Conservation (phyloP, 371 early-diverging fungal species). For the Apophysomyces trapeziformis region DNA sequence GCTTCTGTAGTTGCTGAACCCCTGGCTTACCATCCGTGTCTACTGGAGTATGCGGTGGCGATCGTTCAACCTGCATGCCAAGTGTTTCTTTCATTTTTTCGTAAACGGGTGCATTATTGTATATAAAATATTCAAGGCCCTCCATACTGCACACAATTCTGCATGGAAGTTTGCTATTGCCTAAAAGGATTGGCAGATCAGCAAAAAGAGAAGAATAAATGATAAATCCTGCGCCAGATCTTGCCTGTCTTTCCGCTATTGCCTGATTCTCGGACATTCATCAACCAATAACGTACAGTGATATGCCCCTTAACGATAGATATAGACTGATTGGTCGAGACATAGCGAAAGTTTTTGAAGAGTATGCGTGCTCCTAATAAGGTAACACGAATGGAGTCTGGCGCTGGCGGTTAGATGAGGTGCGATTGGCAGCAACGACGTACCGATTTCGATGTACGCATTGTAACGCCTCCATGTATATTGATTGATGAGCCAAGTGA, state of each 20-base stretch:
- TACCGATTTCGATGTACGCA: constrained; percentile 80
- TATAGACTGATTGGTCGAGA: constrained; percentile 76
- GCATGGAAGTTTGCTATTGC: constrained; percentile 51
- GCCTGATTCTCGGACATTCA: constrained; percentile 62
- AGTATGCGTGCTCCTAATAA: constrained; percentile 80
- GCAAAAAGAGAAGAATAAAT: constrained; percentile 5
- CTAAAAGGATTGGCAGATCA: constrained; percentile 11
- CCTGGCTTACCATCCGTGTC: not conserved
- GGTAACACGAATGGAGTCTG: constrained; percentile 80
- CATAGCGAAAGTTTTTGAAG: constrained; percentile 79
- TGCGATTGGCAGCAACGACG: not conserved
- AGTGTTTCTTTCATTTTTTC: constrained; percentile 65
- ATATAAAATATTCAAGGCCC: constrained; percentile 85
- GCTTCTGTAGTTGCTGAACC: not conserved
- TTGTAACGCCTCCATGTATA: constrained; percentile 75
- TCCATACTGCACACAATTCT: constrained; percentile 75
- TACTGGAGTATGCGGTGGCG: not conserved
- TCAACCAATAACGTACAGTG: constrained; percentile 79
- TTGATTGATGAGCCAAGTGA: constrained; percentile 69
- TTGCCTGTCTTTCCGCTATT: constrained; percentile 34
- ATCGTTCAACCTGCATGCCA: constrained; percentile 29
- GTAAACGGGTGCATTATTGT: constrained; percentile 81
- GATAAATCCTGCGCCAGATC: not conserved
- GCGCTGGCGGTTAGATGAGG: not conserved
- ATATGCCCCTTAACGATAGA: constrained; percentile 79